Evolutionary conservation across 2,329 filamentous ascomycete genomes (phyloP), one percentile per base, ranked within the genome.

Genomic region (Ophiocordyceps robertsii): DNA sequence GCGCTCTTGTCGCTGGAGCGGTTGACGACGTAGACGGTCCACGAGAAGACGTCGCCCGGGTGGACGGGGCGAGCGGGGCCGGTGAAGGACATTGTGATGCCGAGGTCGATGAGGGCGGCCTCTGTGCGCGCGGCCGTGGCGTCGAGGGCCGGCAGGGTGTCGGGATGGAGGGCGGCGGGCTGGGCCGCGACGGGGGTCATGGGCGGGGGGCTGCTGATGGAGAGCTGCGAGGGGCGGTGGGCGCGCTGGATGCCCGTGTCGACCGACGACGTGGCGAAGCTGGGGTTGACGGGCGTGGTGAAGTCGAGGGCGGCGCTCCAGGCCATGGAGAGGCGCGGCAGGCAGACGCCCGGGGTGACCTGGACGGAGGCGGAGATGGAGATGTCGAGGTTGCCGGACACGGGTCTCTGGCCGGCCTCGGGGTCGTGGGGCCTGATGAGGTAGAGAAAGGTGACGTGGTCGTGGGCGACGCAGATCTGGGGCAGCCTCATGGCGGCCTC

Each of bases 21-120:
- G 58, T 90, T 92, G 49, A 86, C 80, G 32, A 89, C 78, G 53
- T 86, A 83, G 14, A 89, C 71, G 30, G 72, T 73, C 80, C 85
- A 86, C 35, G 68, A 66, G 57, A 92, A 88, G 40, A 78, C 67
- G 38, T 84, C 70, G 32, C 82, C 82, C 0, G 78, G 72, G 44
- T 67, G 69, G 21, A 85, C 67, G 42, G 71, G 67, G 19, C 61
- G 54, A 12, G 60, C 46, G 30, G 82, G 82, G 0, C 74, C 78
- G 6, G 73, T 75, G 54, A 92, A 81, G 35, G 82, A 87, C 63
- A 90, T 77, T 31, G 80, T 85, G 44, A 90, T 74, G 45, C 82
- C 83, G 40, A 84, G 75, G 45, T 82, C 73, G 3, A 72, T 71
- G 33, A 76, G 56, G 40, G 65, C 53, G 38, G 66, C 59, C 40